phyloP scores from a whole-genome alignment of 2,329 filamentous ascomycete species.

The Monilinia vaccinii-corymbosi region DNA sequence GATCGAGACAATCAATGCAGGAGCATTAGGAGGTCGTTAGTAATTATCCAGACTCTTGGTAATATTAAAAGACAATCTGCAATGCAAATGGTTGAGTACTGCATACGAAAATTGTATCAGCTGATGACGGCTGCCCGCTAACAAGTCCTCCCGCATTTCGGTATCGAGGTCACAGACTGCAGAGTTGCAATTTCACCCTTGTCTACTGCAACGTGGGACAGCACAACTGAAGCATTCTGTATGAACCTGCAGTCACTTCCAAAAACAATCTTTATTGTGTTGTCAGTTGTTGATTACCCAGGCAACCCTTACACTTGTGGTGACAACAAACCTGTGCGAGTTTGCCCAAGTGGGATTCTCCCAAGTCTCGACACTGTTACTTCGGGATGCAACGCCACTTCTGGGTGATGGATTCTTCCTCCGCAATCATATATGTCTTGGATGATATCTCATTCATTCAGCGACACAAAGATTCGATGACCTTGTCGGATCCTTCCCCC shows the following conservation, averaged over 20 bases:
- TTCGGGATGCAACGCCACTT: neutral
- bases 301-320: conserved; percentile 3
- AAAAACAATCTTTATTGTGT: neutral
- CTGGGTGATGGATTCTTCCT: neutral
- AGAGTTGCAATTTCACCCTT: neutral
- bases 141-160: neutral
- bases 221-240: neutral
- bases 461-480: neutral
- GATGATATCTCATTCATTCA: neutral
- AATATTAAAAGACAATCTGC: neutral
- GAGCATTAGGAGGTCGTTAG: no score
- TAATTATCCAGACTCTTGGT: neutral
- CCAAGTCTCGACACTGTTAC: neutral
- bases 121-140: neutral
- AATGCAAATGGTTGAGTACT: neutral
- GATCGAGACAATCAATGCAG: no score
- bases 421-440: neutral
- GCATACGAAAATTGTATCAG: neutral
- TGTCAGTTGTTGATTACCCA: neutral
- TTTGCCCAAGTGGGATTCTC: neutral
- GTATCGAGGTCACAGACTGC: neutral
- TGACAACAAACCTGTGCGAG: neutral
- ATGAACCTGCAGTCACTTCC: conserved; percentile 1
- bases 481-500: neutral
- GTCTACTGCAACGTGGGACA: neutral